Evolutionary conservation across 139 green algal genomes (phyloP).

Genomic region (Auxenochlorella pyrenoidosa): DNA sequence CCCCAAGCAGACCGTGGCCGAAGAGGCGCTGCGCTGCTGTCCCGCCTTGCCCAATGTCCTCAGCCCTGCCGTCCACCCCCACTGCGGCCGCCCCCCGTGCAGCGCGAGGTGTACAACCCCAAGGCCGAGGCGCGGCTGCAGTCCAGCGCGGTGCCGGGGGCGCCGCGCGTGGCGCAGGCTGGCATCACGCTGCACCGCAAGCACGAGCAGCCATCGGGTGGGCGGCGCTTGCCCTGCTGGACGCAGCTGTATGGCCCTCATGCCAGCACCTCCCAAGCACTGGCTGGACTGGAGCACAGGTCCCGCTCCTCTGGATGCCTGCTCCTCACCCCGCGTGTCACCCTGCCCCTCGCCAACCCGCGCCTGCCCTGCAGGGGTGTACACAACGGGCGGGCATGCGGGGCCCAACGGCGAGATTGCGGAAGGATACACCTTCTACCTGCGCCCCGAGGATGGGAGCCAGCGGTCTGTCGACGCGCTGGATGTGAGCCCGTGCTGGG

Average conservation of each 20-base stretch:
- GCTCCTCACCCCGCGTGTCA: background rate
- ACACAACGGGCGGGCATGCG: background rate
- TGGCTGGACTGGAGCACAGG: no score
- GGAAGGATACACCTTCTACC: conserved; percentile 39
- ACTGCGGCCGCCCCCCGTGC: background rate
- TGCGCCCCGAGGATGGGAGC: conserved; percentile 27
- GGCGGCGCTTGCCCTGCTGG: background rate
- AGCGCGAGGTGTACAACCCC: conserved; percentile 37
- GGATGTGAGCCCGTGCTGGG: background rate
- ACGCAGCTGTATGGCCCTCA: no score
- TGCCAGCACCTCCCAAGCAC: no score
- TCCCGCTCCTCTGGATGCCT: background rate
- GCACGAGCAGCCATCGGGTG: conserved; percentile 31
- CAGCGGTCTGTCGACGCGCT: background rate
- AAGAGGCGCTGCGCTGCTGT: no score
- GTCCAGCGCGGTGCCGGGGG: background rate
- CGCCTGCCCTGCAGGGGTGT: background rate
- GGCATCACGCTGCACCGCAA: conserved; percentile 42
- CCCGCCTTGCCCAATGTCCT: no score
- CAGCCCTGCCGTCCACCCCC: no score
- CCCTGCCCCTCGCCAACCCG: background rate
- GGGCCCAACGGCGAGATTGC: no score
- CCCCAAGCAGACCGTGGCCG: no score
- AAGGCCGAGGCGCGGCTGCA: conserved; percentile 29
- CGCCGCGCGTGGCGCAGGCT: conserved; percentile 21